Conservation (phyloP, 306 rosid genomes). For the Senna siamea region DNA sequence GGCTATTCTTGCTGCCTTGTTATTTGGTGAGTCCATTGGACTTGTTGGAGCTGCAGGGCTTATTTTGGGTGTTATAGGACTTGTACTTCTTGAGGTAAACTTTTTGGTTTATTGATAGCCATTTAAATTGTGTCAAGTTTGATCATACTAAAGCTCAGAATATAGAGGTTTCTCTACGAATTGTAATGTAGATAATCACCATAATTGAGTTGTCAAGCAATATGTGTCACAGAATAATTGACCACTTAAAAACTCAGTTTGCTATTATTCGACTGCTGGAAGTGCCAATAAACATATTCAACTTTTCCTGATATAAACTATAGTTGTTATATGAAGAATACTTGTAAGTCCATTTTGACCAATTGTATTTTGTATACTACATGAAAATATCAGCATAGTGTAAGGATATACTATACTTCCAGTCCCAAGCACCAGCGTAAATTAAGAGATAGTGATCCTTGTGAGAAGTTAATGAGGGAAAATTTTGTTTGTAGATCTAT, state of each 20-base stretch:
- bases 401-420: neutral
- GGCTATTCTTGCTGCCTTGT: slow-evolving; percentile 84
- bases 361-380: neutral
- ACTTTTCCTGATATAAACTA: neutral
- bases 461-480: neutral
- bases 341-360: neutral
- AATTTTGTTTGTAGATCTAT: no score
- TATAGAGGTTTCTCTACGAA: neutral
- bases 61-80: slow-evolving; percentile 87
- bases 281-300: neutral
- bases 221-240: neutral
- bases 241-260: no score
- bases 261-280: neutral
- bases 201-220: no score
- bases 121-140: neutral
- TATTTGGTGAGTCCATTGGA: slow-evolving; percentile 90
- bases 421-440: neutral
- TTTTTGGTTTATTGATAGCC: slow-evolving; percentile 15
- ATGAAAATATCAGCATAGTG: neutral
- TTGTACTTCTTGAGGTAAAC: slow-evolving; percentile 82
- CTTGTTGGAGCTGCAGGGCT: slow-evolving; percentile 88
- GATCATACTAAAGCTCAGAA: neutral
- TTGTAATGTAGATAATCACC: no score
- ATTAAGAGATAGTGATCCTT: neutral
- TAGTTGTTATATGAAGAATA: neutral